These are phyloP conservation scores for Aureobasidium namibiae DNA, from an alignment of 2,329 filamentous ascomycete species.

Conservation along the genomic window DNA sequence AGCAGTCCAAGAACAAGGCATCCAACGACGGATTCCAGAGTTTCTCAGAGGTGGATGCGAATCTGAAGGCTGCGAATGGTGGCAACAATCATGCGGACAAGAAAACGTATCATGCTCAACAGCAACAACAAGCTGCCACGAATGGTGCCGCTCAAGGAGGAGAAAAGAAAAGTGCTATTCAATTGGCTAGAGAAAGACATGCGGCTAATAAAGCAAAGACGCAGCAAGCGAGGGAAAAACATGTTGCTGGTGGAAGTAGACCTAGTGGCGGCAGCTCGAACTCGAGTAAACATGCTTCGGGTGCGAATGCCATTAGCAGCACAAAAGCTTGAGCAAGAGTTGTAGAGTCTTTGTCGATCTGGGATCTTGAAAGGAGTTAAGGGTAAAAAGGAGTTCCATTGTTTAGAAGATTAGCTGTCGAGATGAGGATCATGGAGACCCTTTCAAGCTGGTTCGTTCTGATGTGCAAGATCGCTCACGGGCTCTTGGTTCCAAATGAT, in stretches of 20 bases:
- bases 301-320: conserved; percentile 1
- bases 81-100: conserved; percentile 14
- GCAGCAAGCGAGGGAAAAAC: conserved; percentile 19
- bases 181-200: conserved; percentile 50
- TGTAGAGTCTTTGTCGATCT: too few species aligned
- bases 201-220: conserved; percentile 37
- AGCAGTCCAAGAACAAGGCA: conserved; percentile 47
- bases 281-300: conserved; percentile 4
- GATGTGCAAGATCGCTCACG: too few species aligned
- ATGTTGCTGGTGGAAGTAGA: neutral
- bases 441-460: too few species aligned
- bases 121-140: neutral
- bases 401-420: neutral
- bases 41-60: conserved; percentile 38
- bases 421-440: too few species aligned
- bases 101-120: neutral
- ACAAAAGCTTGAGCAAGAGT: neutral
- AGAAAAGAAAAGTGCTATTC: conserved; percentile 42
- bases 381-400: neutral
- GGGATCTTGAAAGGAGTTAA: too few species aligned
- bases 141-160: neutral
- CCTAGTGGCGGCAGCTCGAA: neutral
- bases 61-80: conserved; percentile 13
- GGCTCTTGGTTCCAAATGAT: too few species aligned
- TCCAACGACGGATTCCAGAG: conserved; percentile 43